Evolutionary conservation across 1,139 yeast species (phyloP).

Genomic region (Taphrina confusa): DNA sequence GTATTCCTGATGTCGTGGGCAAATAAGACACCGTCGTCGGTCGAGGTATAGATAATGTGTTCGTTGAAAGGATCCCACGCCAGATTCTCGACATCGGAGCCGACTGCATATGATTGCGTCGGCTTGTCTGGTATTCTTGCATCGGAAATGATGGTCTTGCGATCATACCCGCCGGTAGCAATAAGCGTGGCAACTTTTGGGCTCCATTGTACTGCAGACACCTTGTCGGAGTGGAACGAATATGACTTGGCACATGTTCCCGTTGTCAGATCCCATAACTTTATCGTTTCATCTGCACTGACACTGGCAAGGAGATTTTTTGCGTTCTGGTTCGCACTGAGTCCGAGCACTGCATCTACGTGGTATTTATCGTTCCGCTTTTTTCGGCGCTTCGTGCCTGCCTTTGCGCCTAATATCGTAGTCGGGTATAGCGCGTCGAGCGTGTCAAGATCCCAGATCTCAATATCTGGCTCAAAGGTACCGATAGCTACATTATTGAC

Average conservation of each 20-base stretch:
- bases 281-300: conserved; percentile 91
- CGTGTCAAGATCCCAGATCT: conserved; percentile 91
- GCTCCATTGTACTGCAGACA: conserved; percentile 88
- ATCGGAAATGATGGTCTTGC: conserved; percentile 75
- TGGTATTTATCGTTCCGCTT: conserved; percentile 67
- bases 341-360: conserved; percentile 87
- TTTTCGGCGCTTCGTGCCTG: conserved; percentile 42
- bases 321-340: conserved; percentile 78
- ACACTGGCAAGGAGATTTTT: conserved; percentile 88
- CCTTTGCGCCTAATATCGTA: conserved; percentile 66
- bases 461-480: conserved; percentile 96
- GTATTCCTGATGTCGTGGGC: conserved; percentile 75
- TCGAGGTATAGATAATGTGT: conserved; percentile 78
- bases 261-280: conserved; percentile 85
- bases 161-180: conserved; percentile 91
- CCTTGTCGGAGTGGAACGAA: conserved; percentile 69
- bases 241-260: conserved; percentile 64
- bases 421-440: conserved; percentile 95
- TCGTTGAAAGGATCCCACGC: conserved; percentile 63
- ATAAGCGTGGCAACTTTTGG: conserved; percentile 71
- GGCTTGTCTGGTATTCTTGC: conserved; percentile 70
- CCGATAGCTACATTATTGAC: conserved; percentile 92
- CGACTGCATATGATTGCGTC: conserved; percentile 62
- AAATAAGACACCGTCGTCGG: conserved; percentile 87
- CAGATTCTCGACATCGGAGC: conserved; percentile 81